These are phyloP conservation scores for Lithospermum erythrorhizon DNA, from an alignment of 257 asterid genomes.

Conservation along the genomic window DNA sequence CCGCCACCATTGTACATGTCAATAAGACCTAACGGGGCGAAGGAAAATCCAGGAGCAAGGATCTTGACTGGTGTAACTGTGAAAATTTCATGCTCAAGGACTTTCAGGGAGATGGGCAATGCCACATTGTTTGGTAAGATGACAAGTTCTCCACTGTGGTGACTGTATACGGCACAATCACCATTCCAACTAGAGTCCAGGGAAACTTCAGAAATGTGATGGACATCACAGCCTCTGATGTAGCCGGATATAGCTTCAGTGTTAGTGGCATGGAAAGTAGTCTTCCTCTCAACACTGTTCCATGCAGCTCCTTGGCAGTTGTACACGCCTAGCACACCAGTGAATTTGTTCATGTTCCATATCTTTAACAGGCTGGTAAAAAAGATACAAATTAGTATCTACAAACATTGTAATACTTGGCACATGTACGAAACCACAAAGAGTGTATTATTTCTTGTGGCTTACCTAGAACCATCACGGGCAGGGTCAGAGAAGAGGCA, in stretches of 20 bases:
- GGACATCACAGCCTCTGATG: conserved; percentile 59
- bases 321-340: conserved; percentile 76
- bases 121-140: conserved; percentile 41
- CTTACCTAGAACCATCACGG: conserved; percentile 83
- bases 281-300: conserved; percentile 60
- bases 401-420: background rate
- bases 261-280: conserved; percentile 55
- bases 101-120: conserved; percentile 64
- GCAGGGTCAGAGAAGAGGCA: conserved; percentile 86
- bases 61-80: conserved; percentile 55
- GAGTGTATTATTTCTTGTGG: background rate
- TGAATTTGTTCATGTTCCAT: conserved; percentile 84
- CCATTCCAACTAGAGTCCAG: conserved; percentile 57
- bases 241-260: conserved; percentile 54
- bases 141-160: conserved; percentile 23
- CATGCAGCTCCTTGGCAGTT: conserved; percentile 94
- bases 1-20: conserved; percentile 81
- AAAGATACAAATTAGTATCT: conserved; percentile 12
- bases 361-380: conserved; percentile 60
- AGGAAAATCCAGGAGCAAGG: conserved; percentile 32
- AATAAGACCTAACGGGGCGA: conserved; percentile 70
- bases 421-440: background rate
- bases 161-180: conserved; percentile 46
- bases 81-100: conserved; percentile 68
- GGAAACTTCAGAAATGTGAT: conserved; percentile 46